Conservation (phyloP, 2,329 filamentous ascomycete genomes). For the Chrysoporthe deuterocubensis region DNA sequence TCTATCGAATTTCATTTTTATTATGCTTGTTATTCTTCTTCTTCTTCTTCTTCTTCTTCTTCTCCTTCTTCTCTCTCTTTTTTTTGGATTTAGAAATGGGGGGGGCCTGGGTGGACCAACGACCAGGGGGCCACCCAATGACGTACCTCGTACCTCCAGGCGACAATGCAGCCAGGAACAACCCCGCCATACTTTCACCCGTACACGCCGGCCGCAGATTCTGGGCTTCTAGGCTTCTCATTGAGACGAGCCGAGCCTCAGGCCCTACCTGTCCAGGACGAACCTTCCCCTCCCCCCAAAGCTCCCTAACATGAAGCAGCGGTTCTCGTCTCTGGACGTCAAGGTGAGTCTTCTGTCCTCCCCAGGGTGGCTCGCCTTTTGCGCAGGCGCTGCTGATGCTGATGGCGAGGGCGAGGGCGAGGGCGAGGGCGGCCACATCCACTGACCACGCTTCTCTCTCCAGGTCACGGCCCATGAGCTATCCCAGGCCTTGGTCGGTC, state of each 20-base stretch:
- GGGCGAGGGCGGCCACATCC: not conserved
- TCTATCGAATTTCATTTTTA: not conserved
- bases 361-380: not conserved
- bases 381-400: not conserved
- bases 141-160: too few species aligned
- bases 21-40: not conserved
- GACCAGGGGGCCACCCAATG: too few species aligned
- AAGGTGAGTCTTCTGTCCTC: constrained; percentile 51
- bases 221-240: too few species aligned
- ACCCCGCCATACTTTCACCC: too few species aligned
- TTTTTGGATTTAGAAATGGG: not conserved
- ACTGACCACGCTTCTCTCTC: not conserved
- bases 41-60: not conserved
- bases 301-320: constrained; percentile 69
- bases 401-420: not conserved
- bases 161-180: too few species aligned
- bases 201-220: too few species aligned
- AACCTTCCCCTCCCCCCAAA: not conserved
- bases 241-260: not conserved
- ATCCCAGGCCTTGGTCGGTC: constrained; percentile 70
- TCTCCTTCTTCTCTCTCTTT: not conserved
- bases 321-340: constrained; percentile 79
- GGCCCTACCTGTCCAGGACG: not conserved
- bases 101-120: too few species aligned
- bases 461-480: constrained; percentile 96